Evolutionary conservation across 306 rosid species (phyloP).

Genomic region (Ceratonia siliqua): DNA sequence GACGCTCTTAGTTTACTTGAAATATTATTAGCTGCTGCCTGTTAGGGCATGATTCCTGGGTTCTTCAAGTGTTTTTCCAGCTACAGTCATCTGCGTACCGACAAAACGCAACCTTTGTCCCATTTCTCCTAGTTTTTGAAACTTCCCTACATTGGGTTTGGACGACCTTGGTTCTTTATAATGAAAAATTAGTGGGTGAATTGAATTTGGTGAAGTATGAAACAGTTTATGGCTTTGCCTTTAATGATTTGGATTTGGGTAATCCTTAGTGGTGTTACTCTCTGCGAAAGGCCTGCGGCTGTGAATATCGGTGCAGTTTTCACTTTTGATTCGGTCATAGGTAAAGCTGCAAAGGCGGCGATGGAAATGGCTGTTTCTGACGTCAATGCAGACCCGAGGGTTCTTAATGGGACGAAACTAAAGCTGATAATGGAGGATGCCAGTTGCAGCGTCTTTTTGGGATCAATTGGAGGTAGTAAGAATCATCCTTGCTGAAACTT

Average conservation of each 20-base stretch:
- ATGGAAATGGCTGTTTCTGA: slow-evolving; percentile 79
- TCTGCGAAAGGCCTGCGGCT: slow-evolving; percentile 55
- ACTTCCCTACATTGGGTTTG: slow-evolving; percentile 18
- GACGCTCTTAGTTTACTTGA: background rate
- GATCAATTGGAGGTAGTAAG: slow-evolving; percentile 72
- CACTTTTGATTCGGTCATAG: slow-evolving; percentile 77
- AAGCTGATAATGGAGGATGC: slow-evolving; percentile 53
- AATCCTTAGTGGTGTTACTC: slow-evolving; percentile 45
- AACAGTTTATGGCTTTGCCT: slow-evolving; percentile 31
- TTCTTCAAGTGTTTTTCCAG: background rate
- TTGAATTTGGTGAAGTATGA: slow-evolving; percentile 44
- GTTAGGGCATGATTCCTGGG: background rate
- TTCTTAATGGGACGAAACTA: slow-evolving; percentile 69
- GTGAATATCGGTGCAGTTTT: slow-evolving; percentile 82
- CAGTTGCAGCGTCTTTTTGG: slow-evolving; percentile 71
- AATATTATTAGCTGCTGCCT: background rate
- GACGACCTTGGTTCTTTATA: slow-evolving; percentile 26
- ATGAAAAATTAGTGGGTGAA: slow-evolving; percentile 36
- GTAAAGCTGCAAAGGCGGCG: slow-evolving; percentile 67
- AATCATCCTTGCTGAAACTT: slow-evolving; percentile 17
- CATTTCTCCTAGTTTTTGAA: slow-evolving; percentile 20
- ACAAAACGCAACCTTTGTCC: slow-evolving; percentile 22
- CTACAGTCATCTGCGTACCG: slow-evolving; percentile 16
- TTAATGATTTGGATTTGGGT: slow-evolving; percentile 48
- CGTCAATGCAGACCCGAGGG: slow-evolving; percentile 62